phyloP scores from a whole-genome alignment of 225 moss, liverwort and hornwort species.

The Marchantia paleacea region DNA sequence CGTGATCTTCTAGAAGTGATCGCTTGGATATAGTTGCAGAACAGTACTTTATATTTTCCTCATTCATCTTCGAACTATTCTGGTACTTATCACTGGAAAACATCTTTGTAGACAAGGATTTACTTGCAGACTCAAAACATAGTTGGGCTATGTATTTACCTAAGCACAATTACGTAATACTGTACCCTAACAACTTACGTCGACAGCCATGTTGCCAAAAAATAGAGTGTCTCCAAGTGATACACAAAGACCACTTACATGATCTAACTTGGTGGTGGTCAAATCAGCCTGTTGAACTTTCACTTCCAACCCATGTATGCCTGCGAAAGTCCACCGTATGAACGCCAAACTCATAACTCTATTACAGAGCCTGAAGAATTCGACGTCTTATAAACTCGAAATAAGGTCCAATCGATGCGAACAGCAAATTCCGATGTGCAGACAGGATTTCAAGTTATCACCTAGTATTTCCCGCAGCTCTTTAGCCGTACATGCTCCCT shows the following conservation, averaged over 20 bases:
- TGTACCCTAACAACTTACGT: neutral
- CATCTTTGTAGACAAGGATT: neutral
- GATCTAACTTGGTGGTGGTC: conserved; percentile 59
- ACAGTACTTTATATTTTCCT: neutral
- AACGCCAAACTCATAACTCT: neutral
- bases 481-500: conserved; percentile 95
- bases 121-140: neutral
- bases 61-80: neutral
- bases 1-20: conserved; percentile 19
- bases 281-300: conserved; percentile 68
- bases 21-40: neutral
- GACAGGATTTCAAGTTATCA: conserved; percentile 12
- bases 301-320: conserved; percentile 68
- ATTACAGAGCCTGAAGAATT: neutral
- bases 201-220: neutral
- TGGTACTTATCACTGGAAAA: neutral
- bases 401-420: neutral
- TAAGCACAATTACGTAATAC: neutral
- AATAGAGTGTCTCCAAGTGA: too few species aligned
- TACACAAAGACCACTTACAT: conserved; percentile 47
- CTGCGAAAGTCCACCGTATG: conserved; percentile 29
- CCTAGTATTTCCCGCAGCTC: conserved; percentile 91
- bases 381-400: neutral
- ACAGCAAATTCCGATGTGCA: neutral
- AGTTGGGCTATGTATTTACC: too few species aligned